Percentiles rank a stretch among this genome's conserved stretches.
These are phyloP conservation scores for Vanilla planifolia DNA, from an alignment of 106 monocot genomes.

Conservation along the genomic window DNA sequence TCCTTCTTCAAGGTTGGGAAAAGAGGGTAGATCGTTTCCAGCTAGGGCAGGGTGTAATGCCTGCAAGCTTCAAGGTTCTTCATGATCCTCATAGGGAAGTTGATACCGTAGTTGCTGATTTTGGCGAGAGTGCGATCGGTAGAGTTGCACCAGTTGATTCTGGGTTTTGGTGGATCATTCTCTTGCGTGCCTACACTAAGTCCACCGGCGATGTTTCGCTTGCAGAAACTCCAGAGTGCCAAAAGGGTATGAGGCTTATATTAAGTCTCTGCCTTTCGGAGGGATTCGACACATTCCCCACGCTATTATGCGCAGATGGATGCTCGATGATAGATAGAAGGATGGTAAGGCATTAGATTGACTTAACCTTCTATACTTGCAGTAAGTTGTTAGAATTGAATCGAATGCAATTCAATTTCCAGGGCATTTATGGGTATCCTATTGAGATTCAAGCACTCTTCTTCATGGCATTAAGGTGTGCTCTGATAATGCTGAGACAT, in stretches of 20 bases:
- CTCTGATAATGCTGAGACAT: slow-evolving; percentile 35
- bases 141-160: slow-evolving; percentile 56
- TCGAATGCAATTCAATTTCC: background rate
- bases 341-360: slow-evolving; percentile 28
- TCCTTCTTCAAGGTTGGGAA: slow-evolving; percentile 50
- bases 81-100: slow-evolving; percentile 31
- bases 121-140: slow-evolving; percentile 56
- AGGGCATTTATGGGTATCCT: slow-evolving; percentile 53
- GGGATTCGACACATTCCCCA: slow-evolving; percentile 49
- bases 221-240: slow-evolving; percentile 35
- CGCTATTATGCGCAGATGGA: slow-evolving; percentile 48
- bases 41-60: slow-evolving; percentile 50
- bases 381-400: no score
- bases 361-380: no score
- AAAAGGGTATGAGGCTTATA: slow-evolving; percentile 54
- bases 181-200: slow-evolving; percentile 48
- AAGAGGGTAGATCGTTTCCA: slow-evolving; percentile 44
- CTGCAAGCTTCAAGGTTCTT: slow-evolving; percentile 47
- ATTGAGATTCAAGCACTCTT: slow-evolving; percentile 53
- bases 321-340: slow-evolving; percentile 58
- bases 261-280: slow-evolving; percentile 42
- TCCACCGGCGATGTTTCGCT: slow-evolving; percentile 44
- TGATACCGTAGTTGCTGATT: slow-evolving; percentile 42
- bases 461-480: slow-evolving; percentile 42
- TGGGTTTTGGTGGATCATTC: slow-evolving; percentile 57